Base-by-base conservation (phyloP, 495 filamentous ascomycete genomes). In the Talaromyces liani region DNA sequence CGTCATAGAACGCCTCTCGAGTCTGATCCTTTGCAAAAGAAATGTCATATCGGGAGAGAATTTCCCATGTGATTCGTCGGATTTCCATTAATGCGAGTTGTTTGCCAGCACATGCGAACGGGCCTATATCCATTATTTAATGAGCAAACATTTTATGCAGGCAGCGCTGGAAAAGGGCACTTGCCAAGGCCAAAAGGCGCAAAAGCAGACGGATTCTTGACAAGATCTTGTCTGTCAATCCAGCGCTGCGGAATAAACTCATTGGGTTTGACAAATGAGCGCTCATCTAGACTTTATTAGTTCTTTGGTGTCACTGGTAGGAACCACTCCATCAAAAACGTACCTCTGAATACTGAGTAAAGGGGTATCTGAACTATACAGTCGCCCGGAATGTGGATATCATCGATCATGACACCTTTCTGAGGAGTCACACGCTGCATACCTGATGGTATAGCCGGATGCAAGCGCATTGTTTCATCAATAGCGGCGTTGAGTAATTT, bases 381-480 rank as follows among this genome's bases (percentile, higher is more conserved):
- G 51, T 66, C 68, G 41, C 71, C 64, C 41, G 75, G 75, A 47
- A 76, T 69, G 53, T 68, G 69, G 3, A 62, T 61, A 6, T 71
- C 69, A 9, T 65, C 70, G 20, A 73, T 64, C 39, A 51, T 61
- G 7, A 72, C 9, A 7, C 71, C 71, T 45, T 66, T 63, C 2
- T 60, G 60, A 4, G 71, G 66, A 33, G 71, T 69, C 18, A 64
- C 10, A 7, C 71, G 64, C 49, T 67, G 64, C 4, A 62, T 60
- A 6, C 66, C 67, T 25, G 69, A 67, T 10, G 66, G 66, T 6
- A 68, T 34, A 20, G 66, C 58, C 22, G 66, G 62, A 22, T 69
- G 64, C 4, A 87, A 66, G 10, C 85, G 73, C 6, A 87, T 73
- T 1, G 77, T 71, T 65, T 87, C 85, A 31, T 82, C 77, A 63